phyloP scores from a whole-genome alignment of 225 moss, liverwort and hornwort genomes.

The Anthoceros angustus region DNA sequence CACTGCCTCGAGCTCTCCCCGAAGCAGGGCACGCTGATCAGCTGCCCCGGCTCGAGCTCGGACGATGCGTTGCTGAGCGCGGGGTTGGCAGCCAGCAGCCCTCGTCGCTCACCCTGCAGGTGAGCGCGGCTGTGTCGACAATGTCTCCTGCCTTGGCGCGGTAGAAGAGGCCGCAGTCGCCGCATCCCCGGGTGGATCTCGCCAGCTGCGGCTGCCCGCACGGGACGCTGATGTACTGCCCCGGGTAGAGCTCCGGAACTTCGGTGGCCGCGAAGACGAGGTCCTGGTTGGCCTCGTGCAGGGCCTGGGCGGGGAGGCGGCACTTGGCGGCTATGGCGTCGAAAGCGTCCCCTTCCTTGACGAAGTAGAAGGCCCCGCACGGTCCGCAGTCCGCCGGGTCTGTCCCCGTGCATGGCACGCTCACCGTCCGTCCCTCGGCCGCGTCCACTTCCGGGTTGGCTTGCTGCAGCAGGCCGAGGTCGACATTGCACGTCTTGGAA shows the following conservation, averaged over 20 bases:
- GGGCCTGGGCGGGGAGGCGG: neutral
- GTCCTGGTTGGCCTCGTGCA: neutral
- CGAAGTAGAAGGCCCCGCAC: neutral
- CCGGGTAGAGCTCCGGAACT: neutral
- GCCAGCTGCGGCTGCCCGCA: neutral
- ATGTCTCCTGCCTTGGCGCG: neutral
- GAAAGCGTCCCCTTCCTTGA: neutral
- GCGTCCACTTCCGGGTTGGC: neutral
- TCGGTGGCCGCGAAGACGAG: neutral
- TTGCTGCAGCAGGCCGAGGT: neutral
- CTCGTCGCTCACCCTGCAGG: neutral
- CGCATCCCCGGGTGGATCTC: neutral
- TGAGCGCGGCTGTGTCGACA: neutral
- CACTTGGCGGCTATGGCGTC: neutral
- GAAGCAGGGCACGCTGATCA: neutral
- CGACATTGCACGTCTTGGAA: neutral
- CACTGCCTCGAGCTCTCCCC: neutral
- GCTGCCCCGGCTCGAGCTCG: neutral
- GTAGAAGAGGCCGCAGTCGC: neutral
- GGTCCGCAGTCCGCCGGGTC: neutral
- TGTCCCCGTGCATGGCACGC: neutral
- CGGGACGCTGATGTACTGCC: slow-evolving; percentile 1
- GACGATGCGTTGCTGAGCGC: neutral
- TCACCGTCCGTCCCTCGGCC: neutral
- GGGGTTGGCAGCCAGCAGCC: neutral